A percentile compares a stretch with the other conserved stretches of the same genome.
Conservation (phyloP, 805 yeast genomes). For the Metschnikowia aberdeeniae region DNA sequence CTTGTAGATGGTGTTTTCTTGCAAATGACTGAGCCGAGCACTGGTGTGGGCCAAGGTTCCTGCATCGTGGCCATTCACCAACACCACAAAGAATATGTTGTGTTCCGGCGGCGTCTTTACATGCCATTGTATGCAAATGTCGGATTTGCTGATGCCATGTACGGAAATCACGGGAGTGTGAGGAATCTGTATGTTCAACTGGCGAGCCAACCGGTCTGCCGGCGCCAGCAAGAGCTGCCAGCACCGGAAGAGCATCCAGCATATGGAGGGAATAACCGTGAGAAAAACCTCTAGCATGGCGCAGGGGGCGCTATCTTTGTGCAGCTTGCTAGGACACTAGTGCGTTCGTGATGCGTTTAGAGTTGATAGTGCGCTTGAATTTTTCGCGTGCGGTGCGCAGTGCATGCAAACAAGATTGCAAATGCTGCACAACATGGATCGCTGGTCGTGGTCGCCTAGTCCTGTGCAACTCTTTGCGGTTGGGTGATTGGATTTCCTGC, state of each 20-base stretch:
- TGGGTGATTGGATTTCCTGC: too few relatives aligned
- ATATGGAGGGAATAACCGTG: conserved; percentile 30
- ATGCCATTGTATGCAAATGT: conserved; percentile 50
- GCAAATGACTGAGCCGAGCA: conserved; percentile 32
- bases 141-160: conserved; percentile 45
- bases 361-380: not conserved
- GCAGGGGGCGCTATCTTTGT: not conserved
- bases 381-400: conserved; percentile 1
- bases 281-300: conserved; percentile 32
- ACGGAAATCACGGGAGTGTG: conserved; percentile 51
- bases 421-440: too few relatives aligned
- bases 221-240: conserved; percentile 40
- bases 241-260: conserved; percentile 41
- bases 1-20: conserved; percentile 26
- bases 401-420: not conserved
- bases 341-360: not conserved
- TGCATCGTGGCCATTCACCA: conserved; percentile 34
- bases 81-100: conserved; percentile 28
- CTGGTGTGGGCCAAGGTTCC: conserved; percentile 33
- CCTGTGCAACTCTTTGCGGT: too few relatives aligned
- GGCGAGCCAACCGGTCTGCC: conserved; percentile 41
- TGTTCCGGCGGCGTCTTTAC: conserved; percentile 21
- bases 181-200: conserved; percentile 52
- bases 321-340: not conserved
- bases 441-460: too few relatives aligned